A percentile compares a stretch with the other conserved stretches of the same genome.
Conservation (phyloP, 2,329 filamentous ascomycete genomes). For the Uncinocarpus reesii region DNA sequence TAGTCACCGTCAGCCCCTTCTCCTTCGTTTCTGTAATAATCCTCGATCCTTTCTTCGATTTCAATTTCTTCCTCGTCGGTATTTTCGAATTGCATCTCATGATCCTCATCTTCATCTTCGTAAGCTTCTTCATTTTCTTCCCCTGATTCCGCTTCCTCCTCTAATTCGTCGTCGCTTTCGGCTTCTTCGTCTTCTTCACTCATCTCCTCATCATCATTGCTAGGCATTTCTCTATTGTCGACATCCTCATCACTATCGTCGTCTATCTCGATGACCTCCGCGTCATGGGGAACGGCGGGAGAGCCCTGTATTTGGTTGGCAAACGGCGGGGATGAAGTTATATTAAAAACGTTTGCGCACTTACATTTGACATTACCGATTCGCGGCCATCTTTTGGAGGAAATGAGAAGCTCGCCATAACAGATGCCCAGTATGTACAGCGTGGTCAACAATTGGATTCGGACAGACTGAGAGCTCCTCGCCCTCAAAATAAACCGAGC, state of each 20-base stretch:
- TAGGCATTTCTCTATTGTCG: slow-evolving; percentile 20
- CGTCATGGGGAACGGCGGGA: slow-evolving; percentile 19
- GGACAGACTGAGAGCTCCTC: neutral
- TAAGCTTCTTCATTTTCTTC: slow-evolving; percentile 21
- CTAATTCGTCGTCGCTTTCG: no score
- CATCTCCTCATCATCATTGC: slow-evolving; percentile 24
- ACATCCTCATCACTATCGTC: slow-evolving; percentile 25
- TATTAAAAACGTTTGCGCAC: neutral
- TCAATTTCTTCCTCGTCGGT: slow-evolving; percentile 23
- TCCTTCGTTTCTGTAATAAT: slow-evolving; percentile 6
- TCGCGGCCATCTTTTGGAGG: neutral
- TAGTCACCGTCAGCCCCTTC: slow-evolving; percentile 21
- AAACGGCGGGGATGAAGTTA: neutral
- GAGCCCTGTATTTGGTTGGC: slow-evolving; percentile 1
- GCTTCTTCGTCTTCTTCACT: slow-evolving; percentile 19
- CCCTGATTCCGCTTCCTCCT: slow-evolving; percentile 21
- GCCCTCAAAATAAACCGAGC: slow-evolving; percentile 4
- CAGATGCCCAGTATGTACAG: neutral
- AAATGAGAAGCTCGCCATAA: slow-evolving; percentile 2
- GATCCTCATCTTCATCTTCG: slow-evolving; percentile 17
- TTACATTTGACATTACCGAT: slow-evolving; percentile 5
- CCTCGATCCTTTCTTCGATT: slow-evolving; percentile 15
- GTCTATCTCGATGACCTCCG: slow-evolving; percentile 34
- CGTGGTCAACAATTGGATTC: neutral
- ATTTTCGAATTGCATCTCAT: slow-evolving; percentile 22